Percentiles rank a stretch among this genome's conserved stretches.
Conservation (phyloP, 208 protist genomes). For the Leishmania lainsoni region DNA sequence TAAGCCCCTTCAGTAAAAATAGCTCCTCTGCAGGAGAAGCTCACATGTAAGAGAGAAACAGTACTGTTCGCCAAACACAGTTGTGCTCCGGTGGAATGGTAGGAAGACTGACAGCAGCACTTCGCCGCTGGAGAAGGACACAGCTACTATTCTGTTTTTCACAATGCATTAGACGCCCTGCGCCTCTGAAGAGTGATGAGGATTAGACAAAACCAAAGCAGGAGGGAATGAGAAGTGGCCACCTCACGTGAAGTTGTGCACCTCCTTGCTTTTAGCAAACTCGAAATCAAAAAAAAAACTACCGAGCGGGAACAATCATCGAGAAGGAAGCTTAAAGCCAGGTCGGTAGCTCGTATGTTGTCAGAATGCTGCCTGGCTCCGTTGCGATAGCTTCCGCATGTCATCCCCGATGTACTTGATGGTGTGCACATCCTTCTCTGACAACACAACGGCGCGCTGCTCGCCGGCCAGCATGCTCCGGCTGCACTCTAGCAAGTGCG, state of each 20-base stretch:
- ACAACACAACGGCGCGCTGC: constrained; percentile 33
- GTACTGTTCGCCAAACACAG: not conserved
- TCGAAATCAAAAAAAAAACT: not conserved
- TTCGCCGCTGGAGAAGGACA: not conserved
- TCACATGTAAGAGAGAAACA: not conserved
- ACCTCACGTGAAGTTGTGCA: not conserved
- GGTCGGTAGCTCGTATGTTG: not conserved
- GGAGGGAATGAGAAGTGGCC: not conserved
- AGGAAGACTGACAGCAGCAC: not conserved
- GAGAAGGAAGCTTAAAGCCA: not conserved
- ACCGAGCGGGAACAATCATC: not conserved
- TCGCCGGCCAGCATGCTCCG: constrained; percentile 55
- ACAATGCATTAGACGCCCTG: not conserved
- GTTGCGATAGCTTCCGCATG: constrained; percentile 26
- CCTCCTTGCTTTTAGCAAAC: not conserved
- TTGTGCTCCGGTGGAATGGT: not conserved
- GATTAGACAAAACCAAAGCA: not conserved
- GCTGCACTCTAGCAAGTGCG: constrained; percentile 74
- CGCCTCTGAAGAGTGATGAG: not conserved
- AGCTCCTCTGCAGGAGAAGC: not conserved
- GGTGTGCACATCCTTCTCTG: constrained; percentile 36
- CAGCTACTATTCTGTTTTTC: not conserved
- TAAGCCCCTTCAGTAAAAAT: not conserved
- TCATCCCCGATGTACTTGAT: constrained; percentile 38
- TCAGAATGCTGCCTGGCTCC: constrained; percentile 1